Evolutionary conservation across 352 stramenopile genomes (phyloP).

Genomic region (Globisporangium irregulare): DNA sequence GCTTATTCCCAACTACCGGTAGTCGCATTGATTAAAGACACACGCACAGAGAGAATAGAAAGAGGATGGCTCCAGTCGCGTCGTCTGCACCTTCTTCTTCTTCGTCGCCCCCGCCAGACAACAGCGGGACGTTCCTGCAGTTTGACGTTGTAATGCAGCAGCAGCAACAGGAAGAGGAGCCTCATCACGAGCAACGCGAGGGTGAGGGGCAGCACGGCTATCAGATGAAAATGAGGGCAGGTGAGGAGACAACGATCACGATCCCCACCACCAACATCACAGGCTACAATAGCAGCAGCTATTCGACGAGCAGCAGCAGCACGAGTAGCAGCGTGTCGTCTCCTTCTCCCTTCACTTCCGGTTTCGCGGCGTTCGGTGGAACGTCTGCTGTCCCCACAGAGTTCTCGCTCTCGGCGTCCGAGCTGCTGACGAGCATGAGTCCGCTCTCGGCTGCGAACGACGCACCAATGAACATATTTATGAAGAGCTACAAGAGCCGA

Average conservation of each 20-base stretch:
- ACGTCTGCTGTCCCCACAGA: not conserved
- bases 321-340: not conserved
- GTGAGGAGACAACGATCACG: not conserved
- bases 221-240: conserved; percentile 2
- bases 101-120: not conserved
- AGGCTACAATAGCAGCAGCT: not conserved
- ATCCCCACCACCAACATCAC: not conserved
- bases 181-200: not conserved
- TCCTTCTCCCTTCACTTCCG: conserved; percentile 1
- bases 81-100: not conserved
- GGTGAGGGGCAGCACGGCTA: not conserved
- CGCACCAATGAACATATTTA: not conserved
- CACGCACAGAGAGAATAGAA: not conserved
- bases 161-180: not conserved
- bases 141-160: not conserved
- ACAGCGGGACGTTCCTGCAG: not conserved
- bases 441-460: not conserved
- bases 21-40: not conserved
- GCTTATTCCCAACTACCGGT: not conserved
- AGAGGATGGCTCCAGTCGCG: not conserved
- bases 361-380: not conserved
- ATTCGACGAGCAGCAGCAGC: not conserved
- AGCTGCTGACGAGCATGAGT: not conserved
- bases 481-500: conserved; percentile 4
- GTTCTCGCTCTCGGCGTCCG: not conserved